A percentile compares a stretch with the other conserved stretches of the same genome.
Conservation (phyloP, 148 eudicot genomes). For the Camellia granthamiana region DNA sequence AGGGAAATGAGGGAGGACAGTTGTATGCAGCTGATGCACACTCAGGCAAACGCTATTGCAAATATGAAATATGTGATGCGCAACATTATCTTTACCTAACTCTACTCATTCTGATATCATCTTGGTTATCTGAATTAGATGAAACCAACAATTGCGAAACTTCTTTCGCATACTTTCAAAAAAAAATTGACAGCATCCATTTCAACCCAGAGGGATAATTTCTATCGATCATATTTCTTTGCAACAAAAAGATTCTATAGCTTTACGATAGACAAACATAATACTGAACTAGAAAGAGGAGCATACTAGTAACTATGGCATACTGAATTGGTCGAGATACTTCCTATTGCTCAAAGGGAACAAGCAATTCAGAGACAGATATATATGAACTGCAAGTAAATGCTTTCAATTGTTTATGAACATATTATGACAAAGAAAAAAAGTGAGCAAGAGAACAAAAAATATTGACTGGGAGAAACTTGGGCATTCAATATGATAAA, state of each 20-base stretch:
- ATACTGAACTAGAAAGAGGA: neutral
- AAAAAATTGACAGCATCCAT: too few relatives aligned
- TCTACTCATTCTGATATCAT: neutral
- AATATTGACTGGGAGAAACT: neutral
- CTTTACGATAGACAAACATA: neutral
- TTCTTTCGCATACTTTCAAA: too few relatives aligned
- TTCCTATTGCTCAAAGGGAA: neutral
- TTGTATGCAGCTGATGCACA: too few relatives aligned
- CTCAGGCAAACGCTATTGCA: neutral
- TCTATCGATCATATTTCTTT: neutral
- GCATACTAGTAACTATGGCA: neutral
- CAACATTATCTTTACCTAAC: neutral
- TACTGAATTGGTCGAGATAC: neutral
- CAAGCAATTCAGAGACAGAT: neutral
- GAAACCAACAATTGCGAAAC: too few relatives aligned
- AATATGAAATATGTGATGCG: neutral
- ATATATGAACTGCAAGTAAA: neutral
- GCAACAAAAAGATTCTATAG: slow-evolving; percentile 4
- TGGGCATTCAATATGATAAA: neutral
- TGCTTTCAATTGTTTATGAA: neutral
- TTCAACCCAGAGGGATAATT: too few relatives aligned
- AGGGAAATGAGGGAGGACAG: too few relatives aligned
- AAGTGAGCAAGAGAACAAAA: neutral
- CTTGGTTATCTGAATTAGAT: too few relatives aligned
- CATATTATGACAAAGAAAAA: neutral